phyloP scores from a whole-genome alignment of 2,329 filamentous ascomycete species.

The Chaetothyriales sp. region DNA sequence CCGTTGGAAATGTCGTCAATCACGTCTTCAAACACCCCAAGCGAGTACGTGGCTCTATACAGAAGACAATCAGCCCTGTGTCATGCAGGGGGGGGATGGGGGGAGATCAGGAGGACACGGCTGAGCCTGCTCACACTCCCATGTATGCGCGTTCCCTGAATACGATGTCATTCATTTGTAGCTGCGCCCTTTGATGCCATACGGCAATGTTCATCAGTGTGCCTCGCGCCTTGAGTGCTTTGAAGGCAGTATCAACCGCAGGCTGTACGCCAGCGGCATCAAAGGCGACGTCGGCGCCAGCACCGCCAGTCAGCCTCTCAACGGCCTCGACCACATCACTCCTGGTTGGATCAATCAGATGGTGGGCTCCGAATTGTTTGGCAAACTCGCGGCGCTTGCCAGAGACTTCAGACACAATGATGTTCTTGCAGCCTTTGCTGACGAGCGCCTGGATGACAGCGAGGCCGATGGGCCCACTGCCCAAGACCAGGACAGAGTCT shows the following conservation, averaged over 20 bases:
- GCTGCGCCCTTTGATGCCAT: slow-evolving; percentile 37
- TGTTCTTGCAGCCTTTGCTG: slow-evolving; percentile 28
- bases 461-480: slow-evolving; percentile 40
- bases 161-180: slow-evolving; percentile 36
- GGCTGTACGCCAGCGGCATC: slow-evolving; percentile 40
- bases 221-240: slow-evolving; percentile 34
- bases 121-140: slow-evolving; percentile 24
- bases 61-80: background rate
- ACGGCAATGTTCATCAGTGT: slow-evolving; percentile 42
- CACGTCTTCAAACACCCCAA: slow-evolving; percentile 36
- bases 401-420: slow-evolving; percentile 40
- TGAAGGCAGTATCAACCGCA: slow-evolving; percentile 34
- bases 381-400: slow-evolving; percentile 34
- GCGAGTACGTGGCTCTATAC: slow-evolving; percentile 31
- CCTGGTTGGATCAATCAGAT: slow-evolving; percentile 36
- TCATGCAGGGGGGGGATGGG: too few relatives aligned
- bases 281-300: slow-evolving; percentile 37
- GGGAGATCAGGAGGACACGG: too few relatives aligned
- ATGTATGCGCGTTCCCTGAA: slow-evolving; percentile 40
- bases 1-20: slow-evolving; percentile 28
- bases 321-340: slow-evolving; percentile 32
- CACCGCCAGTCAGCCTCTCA: slow-evolving; percentile 21
- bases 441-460: slow-evolving; percentile 33
- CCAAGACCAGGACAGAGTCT: slow-evolving; percentile 35
- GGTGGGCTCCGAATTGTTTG: slow-evolving; percentile 35